Conservation (phyloP, 2,329 filamentous ascomycete species). For the Lasiodiplodia hormozganensis region DNA sequence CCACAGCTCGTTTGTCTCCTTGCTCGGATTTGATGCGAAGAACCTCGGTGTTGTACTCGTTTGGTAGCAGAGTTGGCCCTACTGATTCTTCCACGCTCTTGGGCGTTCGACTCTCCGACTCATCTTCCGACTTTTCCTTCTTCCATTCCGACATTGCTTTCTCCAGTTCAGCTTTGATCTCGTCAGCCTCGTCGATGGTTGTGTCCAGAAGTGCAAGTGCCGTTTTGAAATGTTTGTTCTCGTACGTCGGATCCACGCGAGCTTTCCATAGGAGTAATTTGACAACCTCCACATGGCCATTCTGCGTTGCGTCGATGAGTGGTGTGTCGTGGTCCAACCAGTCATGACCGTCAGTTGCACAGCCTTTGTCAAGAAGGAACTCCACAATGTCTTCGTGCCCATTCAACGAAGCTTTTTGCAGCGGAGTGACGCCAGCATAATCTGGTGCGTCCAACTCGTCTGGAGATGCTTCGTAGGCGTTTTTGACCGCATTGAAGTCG, state of each 20-base stretch:
- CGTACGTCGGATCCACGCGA: constrained; percentile 82
- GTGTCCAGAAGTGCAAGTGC: constrained; percentile 83
- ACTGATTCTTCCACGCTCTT: constrained; percentile 27
- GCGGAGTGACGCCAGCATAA: constrained; percentile 93
- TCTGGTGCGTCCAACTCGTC: constrained; percentile 90
- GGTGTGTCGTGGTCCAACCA: constrained; percentile 78
- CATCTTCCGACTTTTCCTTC: constrained; percentile 56
- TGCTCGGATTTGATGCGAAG: constrained; percentile 56
- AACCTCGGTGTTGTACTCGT: constrained; percentile 57
- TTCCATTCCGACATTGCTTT: constrained; percentile 58
- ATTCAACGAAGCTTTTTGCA: constrained; percentile 90
- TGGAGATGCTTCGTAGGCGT: constrained; percentile 76
- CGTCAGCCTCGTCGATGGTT: constrained; percentile 77
- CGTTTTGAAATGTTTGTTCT: constrained; percentile 91
- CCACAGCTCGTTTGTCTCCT: constrained; percentile 57
- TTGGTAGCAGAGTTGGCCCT: constrained; percentile 51
- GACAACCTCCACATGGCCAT: constrained; percentile 88
- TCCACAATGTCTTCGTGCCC: constrained; percentile 87
- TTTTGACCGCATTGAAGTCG: constrained; percentile 79
- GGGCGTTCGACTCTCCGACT: constrained; percentile 34
- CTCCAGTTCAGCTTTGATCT: constrained; percentile 78
- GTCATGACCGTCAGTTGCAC: constrained; percentile 67
- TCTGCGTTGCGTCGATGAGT: constrained; percentile 94
- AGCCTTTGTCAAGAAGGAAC: constrained; percentile 83
- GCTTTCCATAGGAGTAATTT: constrained; percentile 82